phyloP scores from a whole-genome alignment of 2,329 filamentous ascomycete species.

The Stachybotrys echinatus region DNA sequence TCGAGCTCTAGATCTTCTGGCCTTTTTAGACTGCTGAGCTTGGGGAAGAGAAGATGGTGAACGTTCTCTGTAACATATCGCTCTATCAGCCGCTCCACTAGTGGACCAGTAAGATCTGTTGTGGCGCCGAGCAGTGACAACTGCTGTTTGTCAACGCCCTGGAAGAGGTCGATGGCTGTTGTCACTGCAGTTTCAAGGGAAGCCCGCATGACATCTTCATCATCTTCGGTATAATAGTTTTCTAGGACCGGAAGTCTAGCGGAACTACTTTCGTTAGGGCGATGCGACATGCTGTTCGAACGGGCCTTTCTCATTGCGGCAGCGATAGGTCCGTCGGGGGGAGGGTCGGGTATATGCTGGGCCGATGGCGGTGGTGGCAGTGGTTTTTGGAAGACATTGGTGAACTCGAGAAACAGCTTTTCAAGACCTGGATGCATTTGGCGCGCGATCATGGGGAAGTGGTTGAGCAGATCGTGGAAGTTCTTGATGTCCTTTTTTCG shows the following conservation, averaged over 20 bases:
- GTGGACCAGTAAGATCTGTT: constrained; percentile 84
- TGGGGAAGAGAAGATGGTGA: constrained; percentile 82
- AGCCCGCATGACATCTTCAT: constrained; percentile 84
- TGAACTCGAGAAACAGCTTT: constrained; percentile 84
- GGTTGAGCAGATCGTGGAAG: constrained; percentile 82
- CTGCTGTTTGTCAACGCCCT: constrained; percentile 92
- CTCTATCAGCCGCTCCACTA: constrained; percentile 92
- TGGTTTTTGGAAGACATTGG: constrained; percentile 76
- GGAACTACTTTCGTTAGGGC: constrained; percentile 22
- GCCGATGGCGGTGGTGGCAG: constrained; percentile 69
- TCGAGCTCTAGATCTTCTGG: constrained; percentile 85
- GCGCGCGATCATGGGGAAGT: constrained; percentile 91
- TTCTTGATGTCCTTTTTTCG: constrained; percentile 86
- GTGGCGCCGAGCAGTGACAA: constrained; percentile 86
- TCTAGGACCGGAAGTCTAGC: constrained; percentile 47
- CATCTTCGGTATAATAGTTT: constrained; percentile 74
- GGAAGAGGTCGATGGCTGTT: constrained; percentile 90
- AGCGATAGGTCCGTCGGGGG: constrained; percentile 50
- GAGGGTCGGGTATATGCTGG: constrained; percentile 51
- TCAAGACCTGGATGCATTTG: constrained; percentile 95
- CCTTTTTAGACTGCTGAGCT: constrained; percentile 70
- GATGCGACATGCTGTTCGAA: constrained; percentile 40
- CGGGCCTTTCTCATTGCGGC: constrained; percentile 50
- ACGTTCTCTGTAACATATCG: constrained; percentile 91
- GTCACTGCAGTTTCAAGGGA: constrained; percentile 90